Evolutionary conservation across 202 grass and related monocot genomes (phyloP), one percentile per base, ranked within the genome.

Genomic region (Musa balbisiana): DNA sequence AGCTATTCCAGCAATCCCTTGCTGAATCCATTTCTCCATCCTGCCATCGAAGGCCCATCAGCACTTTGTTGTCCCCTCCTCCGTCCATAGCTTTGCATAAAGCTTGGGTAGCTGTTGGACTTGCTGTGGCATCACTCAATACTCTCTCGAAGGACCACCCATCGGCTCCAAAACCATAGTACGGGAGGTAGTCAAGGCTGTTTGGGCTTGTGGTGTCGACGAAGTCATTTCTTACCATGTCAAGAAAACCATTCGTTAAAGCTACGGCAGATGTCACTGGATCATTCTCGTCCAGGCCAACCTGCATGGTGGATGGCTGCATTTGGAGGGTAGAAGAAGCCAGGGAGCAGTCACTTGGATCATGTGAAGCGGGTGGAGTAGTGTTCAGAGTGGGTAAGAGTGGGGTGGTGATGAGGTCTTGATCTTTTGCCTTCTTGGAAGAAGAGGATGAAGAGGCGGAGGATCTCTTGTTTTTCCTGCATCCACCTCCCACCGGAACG

Each of bases 41-140:
- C 27, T 79, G 76, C 76, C 76, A 79, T 58, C 53, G 75, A 49
- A 77, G 75, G 52, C 75, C 75, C 75, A 77, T 65, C 10, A 65
- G 51, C 55, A 51, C 22, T 33, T 26, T 66, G 27, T 9, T 49
- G 21, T 52, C 60, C 49, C 75, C 60, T 43, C 33, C 33, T 64
- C 62, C 59, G 11, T 77, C 33, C 10, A 3, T 2, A 19, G 10
- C 75, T 52, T 26, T 77, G 75, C 62, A 67, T 24, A 62, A 27
- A 16, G 13, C 55, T 78, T 29, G 49, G 20, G 12, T 16, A 43
- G 49, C 13, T 55, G 14, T n/a, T 24, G 63, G 19, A 14, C 9
- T 78, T 33, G 76, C n/a, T 1, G 52, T 26, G 8, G 76, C 64
- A 58, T 52, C 59, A 16, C 59, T 65, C 16, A 65, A 21, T 12